Conservation (phyloP, 2,329 filamentous ascomycete species). For the Ascochyta viciae-villosae region DNA sequence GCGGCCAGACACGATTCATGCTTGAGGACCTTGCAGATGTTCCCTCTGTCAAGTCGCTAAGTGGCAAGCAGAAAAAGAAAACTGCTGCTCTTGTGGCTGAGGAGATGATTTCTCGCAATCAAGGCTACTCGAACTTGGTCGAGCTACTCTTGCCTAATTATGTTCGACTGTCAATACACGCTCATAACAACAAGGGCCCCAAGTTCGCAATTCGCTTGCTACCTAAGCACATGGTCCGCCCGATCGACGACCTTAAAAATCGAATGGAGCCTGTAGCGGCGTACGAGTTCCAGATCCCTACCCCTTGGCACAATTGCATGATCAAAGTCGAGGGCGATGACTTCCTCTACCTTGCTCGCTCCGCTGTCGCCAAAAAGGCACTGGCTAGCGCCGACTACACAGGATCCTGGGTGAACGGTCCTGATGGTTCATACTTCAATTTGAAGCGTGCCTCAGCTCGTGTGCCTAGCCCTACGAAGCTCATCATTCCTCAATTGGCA, state of each 20-base stretch:
- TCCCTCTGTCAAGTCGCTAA: conserved; percentile 32
- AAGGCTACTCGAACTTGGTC: conserved; percentile 58
- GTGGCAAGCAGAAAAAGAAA: conserved; percentile 47
- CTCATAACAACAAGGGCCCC: conserved; percentile 52
- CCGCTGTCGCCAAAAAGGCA: conserved; percentile 35
- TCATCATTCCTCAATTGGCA: conserved; percentile 21
- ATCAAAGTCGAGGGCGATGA: conserved; percentile 44
- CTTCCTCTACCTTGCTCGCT: conserved; percentile 35
- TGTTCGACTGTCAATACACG: conserved; percentile 58
- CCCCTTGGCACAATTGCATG: conserved; percentile 55
- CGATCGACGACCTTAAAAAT: conserved; percentile 44
- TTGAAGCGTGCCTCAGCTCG: conserved; percentile 26
- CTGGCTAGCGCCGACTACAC: conserved; percentile 28
- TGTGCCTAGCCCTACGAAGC: conserved; percentile 13
- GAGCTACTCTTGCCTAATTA: conserved; percentile 56
- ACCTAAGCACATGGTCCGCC: conserved; percentile 39
- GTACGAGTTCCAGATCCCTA: conserved; percentile 49
- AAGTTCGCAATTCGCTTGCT: conserved; percentile 55
- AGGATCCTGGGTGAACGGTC: conserved; percentile 37
- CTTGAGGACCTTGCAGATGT: conserved; percentile 44
- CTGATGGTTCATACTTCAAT: conserved; percentile 36
- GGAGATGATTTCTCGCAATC: conserved; percentile 53
- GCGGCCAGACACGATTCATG: conserved; percentile 50
- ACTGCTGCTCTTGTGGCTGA: conserved; percentile 43
- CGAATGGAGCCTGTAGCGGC: conserved; percentile 32